These are phyloP conservation scores for Alternaria angustiovoidea DNA, from an alignment of 2,329 filamentous ascomycete genomes.

Conservation along the genomic window DNA sequence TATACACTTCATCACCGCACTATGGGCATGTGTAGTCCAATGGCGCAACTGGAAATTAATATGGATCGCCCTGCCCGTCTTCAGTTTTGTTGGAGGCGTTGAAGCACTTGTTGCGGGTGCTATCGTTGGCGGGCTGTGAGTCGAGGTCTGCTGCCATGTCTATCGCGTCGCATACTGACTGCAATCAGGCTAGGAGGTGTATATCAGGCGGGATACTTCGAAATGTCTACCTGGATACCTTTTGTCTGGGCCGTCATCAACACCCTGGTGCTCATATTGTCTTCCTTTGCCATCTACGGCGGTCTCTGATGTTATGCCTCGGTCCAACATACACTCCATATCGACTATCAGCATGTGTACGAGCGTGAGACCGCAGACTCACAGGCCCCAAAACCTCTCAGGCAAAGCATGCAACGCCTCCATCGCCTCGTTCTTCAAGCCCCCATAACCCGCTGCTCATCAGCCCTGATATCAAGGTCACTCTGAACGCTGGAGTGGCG, in stretches of 20 bases:
- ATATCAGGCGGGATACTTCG: constrained; percentile 82
- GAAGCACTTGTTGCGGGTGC: constrained; percentile 84
- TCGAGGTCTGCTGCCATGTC: constrained; percentile 9
- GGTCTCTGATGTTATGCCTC: constrained; percentile 66
- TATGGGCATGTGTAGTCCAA: constrained; percentile 77
- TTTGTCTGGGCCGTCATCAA: constrained; percentile 89
- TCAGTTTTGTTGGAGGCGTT: constrained; percentile 73
- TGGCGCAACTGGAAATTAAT: constrained; percentile 64
- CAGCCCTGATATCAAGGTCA: background rate
- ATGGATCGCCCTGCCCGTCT: constrained; percentile 76
- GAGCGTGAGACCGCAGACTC: background rate
- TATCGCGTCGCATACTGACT: constrained; percentile 13
- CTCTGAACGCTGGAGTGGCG: background rate
- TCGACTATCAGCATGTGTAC: background rate
- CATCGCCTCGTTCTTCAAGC: background rate
- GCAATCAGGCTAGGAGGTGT: constrained; percentile 73
- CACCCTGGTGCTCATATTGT: constrained; percentile 81
- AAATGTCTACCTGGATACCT: constrained; percentile 94
- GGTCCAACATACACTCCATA: background rate
- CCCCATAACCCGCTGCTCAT: background rate
- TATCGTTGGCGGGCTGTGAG: constrained; percentile 81
- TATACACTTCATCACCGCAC: constrained; percentile 76
- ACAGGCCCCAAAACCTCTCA: background rate
- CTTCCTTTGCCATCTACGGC: constrained; percentile 91
- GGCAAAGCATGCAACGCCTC: background rate